A percentile compares a stretch with the other conserved stretches of the same genome.
Conservation (phyloP, 2,329 filamentous ascomycete genomes). For the Phaeosphaeria sp. region DNA sequence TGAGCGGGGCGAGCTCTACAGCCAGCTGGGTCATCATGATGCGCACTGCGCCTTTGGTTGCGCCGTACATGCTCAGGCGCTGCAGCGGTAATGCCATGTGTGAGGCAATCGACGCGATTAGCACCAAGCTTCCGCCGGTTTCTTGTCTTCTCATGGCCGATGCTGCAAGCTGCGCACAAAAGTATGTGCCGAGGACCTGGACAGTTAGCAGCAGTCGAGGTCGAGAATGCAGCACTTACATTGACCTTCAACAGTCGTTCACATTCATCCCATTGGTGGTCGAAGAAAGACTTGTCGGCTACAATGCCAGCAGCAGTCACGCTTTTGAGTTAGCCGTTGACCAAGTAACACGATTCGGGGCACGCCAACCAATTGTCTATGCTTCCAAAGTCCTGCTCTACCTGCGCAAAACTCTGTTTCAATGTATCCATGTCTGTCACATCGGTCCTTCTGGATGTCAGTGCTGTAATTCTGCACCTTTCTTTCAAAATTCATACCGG, state of each 20-base stretch:
- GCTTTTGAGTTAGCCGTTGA: background rate
- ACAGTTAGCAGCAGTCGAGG: background rate
- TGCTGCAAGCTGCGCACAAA: constrained; percentile 4
- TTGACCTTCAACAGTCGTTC: constrained; percentile 5
- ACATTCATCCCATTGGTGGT: constrained; percentile 2
- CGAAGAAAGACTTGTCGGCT: constrained; percentile 3
- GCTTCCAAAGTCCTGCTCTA: background rate
- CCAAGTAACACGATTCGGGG: background rate
- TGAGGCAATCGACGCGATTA: constrained; percentile 7
- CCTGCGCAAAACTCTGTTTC: constrained; percentile 1
- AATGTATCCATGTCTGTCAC: constrained; percentile 3
- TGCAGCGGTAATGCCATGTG: constrained; percentile 5
- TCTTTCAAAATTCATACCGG: background rate
- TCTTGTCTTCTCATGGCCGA: background rate
- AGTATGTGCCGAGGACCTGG: constrained; percentile 9
- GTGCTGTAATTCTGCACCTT: background rate
- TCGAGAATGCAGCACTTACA: background rate
- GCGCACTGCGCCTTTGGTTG: constrained; percentile 7
- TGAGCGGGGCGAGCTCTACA: constrained; percentile 9
- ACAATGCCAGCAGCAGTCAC: constrained; percentile 6
- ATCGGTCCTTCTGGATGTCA: background rate
- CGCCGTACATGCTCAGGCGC: constrained; percentile 2
- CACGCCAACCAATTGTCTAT: background rate
- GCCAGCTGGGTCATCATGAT: constrained; percentile 4
- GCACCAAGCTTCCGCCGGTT: constrained; percentile 1